Evolutionary conservation across 2,329 filamentous ascomycete genomes (phyloP), one percentile per base, ranked within the genome.

Genomic region (Aspergillus carbonarius): DNA sequence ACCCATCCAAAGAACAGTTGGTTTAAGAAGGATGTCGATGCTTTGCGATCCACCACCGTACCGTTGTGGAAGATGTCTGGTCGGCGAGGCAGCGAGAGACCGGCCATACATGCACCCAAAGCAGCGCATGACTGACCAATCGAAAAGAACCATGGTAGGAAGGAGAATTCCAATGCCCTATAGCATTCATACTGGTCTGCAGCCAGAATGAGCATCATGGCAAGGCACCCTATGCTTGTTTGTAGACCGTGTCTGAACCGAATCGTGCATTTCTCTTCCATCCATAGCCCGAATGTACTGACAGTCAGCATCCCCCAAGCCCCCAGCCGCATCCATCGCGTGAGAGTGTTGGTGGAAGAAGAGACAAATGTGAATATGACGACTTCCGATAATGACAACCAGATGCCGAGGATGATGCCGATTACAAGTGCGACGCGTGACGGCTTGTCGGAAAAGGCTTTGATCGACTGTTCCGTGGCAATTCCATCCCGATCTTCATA

Each of bases 1-100:
- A 44, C 17, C 51, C 51, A 54, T 12, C 51, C 37, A 15, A 54
- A 54, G 12, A 42, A 44, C 13, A 54, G 17, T 20, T 37, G 37
- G 23, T 44, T 30, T n/a, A 54, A 37, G 9, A 54, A 32, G 8
- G 51, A 20, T 30, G 51, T 44, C 25, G 51, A 54, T 32, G 25
- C 27, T 32, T 44, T 54, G 37, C 51, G 51, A 44, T 54, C 51
- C 37, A 54, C 51, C 23, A 54, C 23, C 2, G 37, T n/a, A 6
- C 23, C 37, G 1, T 54, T 44, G n/a, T 5, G 51, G 12, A 23
- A 54, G 7, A 54, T 37, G 15, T 54, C 51, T 5, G 51, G 51
- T 18, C 51, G 51, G 20, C 51, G 51, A 30, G 51, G 51, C 12
- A 54, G 30, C 5, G 51, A 44, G 1, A 18, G 6, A 6, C 37